phyloP scores from a whole-genome alignment of 2,329 filamentous ascomycete genomes.

The Coniosporium tulheliwenetii region DNA sequence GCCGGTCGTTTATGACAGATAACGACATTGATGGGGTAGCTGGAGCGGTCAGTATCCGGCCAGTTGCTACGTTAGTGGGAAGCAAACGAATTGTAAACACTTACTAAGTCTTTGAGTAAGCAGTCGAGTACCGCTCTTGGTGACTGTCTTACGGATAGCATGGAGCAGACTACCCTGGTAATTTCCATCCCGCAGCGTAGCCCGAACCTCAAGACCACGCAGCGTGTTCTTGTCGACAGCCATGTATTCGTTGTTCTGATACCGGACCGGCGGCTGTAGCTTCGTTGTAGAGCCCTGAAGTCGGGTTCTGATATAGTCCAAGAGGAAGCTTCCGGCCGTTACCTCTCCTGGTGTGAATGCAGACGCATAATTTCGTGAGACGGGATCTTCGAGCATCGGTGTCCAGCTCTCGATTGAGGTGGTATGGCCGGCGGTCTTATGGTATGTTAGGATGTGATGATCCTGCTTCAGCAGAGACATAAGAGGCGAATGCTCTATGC shows the following conservation, averaged over 20 bases:
- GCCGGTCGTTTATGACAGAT: constrained; percentile 57
- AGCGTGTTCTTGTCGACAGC: constrained; percentile 84
- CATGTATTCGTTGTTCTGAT: constrained; percentile 66
- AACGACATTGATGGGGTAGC: constrained; percentile 79
- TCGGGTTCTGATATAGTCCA: constrained; percentile 70
- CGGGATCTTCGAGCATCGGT: constrained; percentile 58
- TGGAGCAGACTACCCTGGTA: constrained; percentile 78
- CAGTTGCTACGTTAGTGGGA: not conserved
- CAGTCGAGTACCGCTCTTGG: constrained; percentile 76
- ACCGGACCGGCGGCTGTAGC: constrained; percentile 65
- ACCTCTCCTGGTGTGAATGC: constrained; percentile 56
- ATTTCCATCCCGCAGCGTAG: constrained; percentile 65
- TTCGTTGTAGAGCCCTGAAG: constrained; percentile 65
- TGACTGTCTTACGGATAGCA: constrained; percentile 77
- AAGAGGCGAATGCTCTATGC: constrained; percentile 42
- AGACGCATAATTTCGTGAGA: constrained; percentile 36
- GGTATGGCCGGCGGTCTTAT: constrained; percentile 30
- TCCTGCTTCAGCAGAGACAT: constrained; percentile 59
- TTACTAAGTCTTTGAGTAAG: constrained; percentile 69
- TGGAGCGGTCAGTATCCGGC: constrained; percentile 9
- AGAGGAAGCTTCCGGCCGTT: constrained; percentile 60
- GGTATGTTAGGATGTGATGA: constrained; percentile 60
- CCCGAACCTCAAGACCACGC: constrained; percentile 73
- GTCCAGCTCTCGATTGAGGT: constrained; percentile 49
- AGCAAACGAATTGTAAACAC: constrained; percentile 6